Evolutionary conservation across 1,139 yeast genomes (phyloP), one percentile per base, ranked within the genome.

Genomic region (Lodderomyces beijingensis): DNA sequence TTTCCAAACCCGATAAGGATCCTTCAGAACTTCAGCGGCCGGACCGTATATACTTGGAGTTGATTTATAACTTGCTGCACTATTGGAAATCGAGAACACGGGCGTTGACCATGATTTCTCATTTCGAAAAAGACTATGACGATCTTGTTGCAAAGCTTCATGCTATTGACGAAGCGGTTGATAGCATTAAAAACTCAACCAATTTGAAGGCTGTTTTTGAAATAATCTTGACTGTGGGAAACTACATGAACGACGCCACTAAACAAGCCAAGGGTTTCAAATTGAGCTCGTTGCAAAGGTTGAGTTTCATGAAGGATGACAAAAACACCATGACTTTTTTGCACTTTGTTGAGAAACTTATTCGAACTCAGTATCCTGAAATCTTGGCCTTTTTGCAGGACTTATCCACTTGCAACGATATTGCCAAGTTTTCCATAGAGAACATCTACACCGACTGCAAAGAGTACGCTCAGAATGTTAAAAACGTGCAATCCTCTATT

Each of bases 251-350:
- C 50, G 89, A 83, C 48, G 65, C 79, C 5, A 70, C 86, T 2
- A 83, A 83, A 44, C 89, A 83, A 53, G 91, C 93, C 0, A 79
- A 74, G 43, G 94, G 94, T 33, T 84, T 84, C 62, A 82, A 79
- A 48, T 68, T 83, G 46, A 72, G 78, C 36, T 81, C 93, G 1
- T 68, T 84, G 38, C 93, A 80, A 52, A 63, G 93, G 50, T 66
- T 84, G 41, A 76, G 83, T 28, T 83, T 83, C 46, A 77, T 83
- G 66, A 84, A 84, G 44, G 91, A 83, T 52, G 81, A 79, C 36
- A 80, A 79, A 45, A 83, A 83, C 51, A 77, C 83, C 42, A 79
- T 79, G 77, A 79, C 91, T 0, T 84, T 84, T 48, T 65, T 84
- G 45, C 89, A 84, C 49, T 83, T 82, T 51, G 87, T 84, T 38